Evolutionary conservation across 2,329 filamentous ascomycete genomes (phyloP), one percentile per base, ranked within the genome.

Genomic region (Aureobasidium leucospermi): DNA sequence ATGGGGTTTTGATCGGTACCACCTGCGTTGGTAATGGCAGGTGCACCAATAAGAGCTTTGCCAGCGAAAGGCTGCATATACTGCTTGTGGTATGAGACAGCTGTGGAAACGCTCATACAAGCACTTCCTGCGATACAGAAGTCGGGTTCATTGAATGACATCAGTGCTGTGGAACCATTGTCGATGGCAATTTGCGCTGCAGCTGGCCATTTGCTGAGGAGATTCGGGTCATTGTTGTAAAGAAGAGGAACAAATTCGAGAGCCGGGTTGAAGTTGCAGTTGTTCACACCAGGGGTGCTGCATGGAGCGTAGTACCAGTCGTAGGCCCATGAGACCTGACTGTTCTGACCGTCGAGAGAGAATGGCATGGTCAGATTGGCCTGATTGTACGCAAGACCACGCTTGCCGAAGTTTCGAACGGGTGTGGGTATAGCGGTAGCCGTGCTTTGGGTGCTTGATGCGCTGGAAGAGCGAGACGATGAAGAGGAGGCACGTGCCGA

Each of bases 141-240:
- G 70, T 89, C 85, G 29, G 83, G 84, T 76, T 89, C 86, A 77
- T 89, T 89, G 80, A 87, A 87, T 70, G 78, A 78, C 66, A 88
- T 76, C 52, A 88, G 70, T 63, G 78, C 76, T 63, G 76, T 80
- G 63, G 79, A 74, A 52, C 65, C 65, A 31, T 65, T 49, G 46
- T 53, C 48, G 39, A 68, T 65, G 9, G 67, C 66, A 13, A 61
- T 36, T 42, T 65, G 61, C 16, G 63, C 67, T 34, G 62, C 62
- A 13, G 53, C 31, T 10, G 60, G 41, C 67, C 67, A 69, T n/a
- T 60, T 39, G 41, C 31, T 19, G 19, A 60, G 60, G 15, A 67
- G 62, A 47, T 53, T 41, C 7, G 65, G 41, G 16, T 62, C 63
- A 61, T 64, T 61, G 61, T 60, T 63, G 58, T 63, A 69, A 29